Conservation (phyloP, 768 basidiomycete species). For the Mycena haematopus region DNA sequence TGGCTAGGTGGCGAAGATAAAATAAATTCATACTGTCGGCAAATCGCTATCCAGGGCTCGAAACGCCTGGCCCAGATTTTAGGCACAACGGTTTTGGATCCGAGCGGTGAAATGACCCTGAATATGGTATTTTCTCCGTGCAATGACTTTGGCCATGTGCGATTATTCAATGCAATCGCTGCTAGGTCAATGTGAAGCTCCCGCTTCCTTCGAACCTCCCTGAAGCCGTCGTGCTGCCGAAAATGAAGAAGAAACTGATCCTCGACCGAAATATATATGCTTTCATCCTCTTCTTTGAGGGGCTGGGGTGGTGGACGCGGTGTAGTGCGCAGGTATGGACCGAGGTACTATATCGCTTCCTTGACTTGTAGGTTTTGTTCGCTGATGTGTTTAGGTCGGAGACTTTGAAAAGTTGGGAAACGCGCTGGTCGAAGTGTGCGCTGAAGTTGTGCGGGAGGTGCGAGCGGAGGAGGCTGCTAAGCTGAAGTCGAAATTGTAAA, state of each 20-base stretch:
- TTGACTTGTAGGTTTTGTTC: not conserved
- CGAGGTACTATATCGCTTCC: constrained; percentile 40
- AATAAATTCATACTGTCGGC: constrained; percentile 78
- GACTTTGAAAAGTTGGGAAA: constrained; percentile 52
- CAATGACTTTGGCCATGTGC: too few relatives aligned
- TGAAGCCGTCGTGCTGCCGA: constrained; percentile 31
- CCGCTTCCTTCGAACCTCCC: constrained; percentile 42
- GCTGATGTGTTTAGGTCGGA: constrained; percentile 36
- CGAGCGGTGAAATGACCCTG: constrained; percentile 65
- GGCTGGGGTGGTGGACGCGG: constrained; percentile 51
- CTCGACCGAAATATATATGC: constrained; percentile 44
- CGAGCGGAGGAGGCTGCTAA: constrained; percentile 2
- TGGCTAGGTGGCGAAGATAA: constrained; percentile 83
- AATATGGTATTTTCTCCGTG: constrained; percentile 66
- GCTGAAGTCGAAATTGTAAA: constrained; percentile 13
- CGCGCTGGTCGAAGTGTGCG: constrained; percentile 42
- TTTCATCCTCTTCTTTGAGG: constrained; percentile 44
- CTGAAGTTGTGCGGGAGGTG: constrained; percentile 40
- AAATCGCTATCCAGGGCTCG: constrained; percentile 73
- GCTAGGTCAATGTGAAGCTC: constrained; percentile 49
- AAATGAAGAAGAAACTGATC: constrained; percentile 40
- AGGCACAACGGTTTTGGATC: constrained; percentile 65
- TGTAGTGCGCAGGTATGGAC: constrained; percentile 55
- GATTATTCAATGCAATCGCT: not conserved
- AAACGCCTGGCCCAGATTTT: constrained; percentile 66